A percentile compares a stretch with the other conserved stretches of the same genome.
Conservation (phyloP, 805 yeast species). For the Yamadazyma scolyti region DNA sequence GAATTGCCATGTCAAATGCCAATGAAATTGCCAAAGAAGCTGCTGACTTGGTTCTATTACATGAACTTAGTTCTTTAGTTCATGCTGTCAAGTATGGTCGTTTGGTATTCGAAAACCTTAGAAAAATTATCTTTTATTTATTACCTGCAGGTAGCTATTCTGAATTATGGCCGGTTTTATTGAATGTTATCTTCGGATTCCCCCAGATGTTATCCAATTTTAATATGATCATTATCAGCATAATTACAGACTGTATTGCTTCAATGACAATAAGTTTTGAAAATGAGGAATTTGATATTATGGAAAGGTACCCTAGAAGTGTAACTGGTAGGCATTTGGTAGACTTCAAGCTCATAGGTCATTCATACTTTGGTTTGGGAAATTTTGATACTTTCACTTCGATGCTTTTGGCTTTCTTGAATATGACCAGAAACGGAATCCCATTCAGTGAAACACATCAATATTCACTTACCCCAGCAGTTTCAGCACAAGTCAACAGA, state of each 20-base stretch:
- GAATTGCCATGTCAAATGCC: slow-evolving; percentile 25
- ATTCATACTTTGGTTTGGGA: slow-evolving; percentile 43
- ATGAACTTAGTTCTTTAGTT: slow-evolving; percentile 23
- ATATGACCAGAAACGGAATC: slow-evolving; percentile 32
- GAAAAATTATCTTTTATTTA: slow-evolving; percentile 43
- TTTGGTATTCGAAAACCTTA: slow-evolving; percentile 47
- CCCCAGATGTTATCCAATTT: slow-evolving; percentile 49
- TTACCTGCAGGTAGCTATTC: slow-evolving; percentile 52
- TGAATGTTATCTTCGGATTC: slow-evolving; percentile 45
- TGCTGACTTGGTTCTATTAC: slow-evolving; percentile 27
- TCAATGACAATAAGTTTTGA: slow-evolving; percentile 45
- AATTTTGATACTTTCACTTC: slow-evolving; percentile 38
- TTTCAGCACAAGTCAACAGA: slow-evolving; percentile 18
- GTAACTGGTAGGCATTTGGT: slow-evolving; percentile 39
- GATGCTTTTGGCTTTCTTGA: slow-evolving; percentile 35
- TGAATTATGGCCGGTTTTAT: slow-evolving; percentile 48
- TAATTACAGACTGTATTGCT: slow-evolving; percentile 45
- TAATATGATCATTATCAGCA: slow-evolving; percentile 48
- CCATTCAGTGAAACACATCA: slow-evolving; percentile 29
- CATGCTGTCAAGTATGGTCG: slow-evolving; percentile 40
- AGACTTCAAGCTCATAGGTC: slow-evolving; percentile 34
- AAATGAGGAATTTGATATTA: slow-evolving; percentile 38
- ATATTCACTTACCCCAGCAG: slow-evolving; percentile 27
- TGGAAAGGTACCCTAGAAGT: slow-evolving; percentile 40
- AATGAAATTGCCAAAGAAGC: slow-evolving; percentile 38